Conservation (phyloP, 148 eudicot species). For the Cornus suecica region DNA sequence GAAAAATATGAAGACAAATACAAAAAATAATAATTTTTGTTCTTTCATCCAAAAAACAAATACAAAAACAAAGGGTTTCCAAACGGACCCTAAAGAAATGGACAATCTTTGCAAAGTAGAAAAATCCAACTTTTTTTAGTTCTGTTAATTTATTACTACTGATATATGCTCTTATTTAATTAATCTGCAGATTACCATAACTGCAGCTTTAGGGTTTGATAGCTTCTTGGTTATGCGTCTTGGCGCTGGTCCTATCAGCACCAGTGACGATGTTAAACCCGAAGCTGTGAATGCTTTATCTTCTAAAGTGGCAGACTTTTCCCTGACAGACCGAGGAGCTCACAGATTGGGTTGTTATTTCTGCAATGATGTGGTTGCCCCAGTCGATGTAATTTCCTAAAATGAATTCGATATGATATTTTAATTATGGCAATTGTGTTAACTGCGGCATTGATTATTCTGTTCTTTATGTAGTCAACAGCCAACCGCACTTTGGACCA, state of each 20-base stretch:
- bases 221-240: constrained; percentile 97
- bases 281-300: constrained; percentile 31
- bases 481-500: constrained; percentile 91
- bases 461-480: constrained; percentile 62
- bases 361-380: constrained; percentile 97
- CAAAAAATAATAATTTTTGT: too few relatives aligned
- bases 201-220: constrained; percentile 91
- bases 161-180: neutral
- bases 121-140: too few relatives aligned
- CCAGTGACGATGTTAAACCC: constrained; percentile 18
- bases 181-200: constrained; percentile 58
- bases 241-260: constrained; percentile 67
- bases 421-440: neutral
- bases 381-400: constrained; percentile 61
- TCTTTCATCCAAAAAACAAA: too few relatives aligned
- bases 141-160: neutral
- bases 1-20: too few relatives aligned
- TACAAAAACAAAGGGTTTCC: too few relatives aligned
- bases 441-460: constrained; percentile 9
- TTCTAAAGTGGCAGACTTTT: constrained; percentile 43
- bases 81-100: too few relatives aligned
- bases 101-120: too few relatives aligned
- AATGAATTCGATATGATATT: neutral
- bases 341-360: constrained; percentile 90
- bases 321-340: constrained; percentile 29